These are phyloP conservation scores for Eimeria mitis DNA, from an alignment of 169 alveolate genomes.

Conservation along the genomic window DNA sequence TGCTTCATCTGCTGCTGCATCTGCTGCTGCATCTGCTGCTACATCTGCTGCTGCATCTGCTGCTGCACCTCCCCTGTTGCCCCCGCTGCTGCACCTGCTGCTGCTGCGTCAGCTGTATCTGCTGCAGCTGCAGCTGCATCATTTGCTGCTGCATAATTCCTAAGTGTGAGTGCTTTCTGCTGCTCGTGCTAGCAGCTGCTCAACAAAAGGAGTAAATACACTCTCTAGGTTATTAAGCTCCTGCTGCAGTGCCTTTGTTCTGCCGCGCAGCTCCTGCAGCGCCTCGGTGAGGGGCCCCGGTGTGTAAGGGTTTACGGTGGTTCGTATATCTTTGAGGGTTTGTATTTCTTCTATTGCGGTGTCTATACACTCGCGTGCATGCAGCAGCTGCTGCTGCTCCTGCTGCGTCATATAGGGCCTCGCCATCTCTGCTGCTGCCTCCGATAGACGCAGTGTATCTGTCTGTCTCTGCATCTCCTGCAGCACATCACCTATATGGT, in stretches of 20 bases:
- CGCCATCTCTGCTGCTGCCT: background rate
- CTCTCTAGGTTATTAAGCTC: background rate
- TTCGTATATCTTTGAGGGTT: background rate
- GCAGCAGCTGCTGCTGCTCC: conserved; percentile 17
- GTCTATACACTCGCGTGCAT: background rate
- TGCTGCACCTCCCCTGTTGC: too few relatives aligned
- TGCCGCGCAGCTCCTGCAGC: background rate
- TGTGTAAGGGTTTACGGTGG: background rate
- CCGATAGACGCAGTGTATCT: background rate
- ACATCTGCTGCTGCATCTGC: too few relatives aligned
- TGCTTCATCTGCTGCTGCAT: too few relatives aligned
- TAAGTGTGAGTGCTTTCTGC: too few relatives aligned
- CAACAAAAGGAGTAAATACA: background rate
- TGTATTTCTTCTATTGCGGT: background rate
- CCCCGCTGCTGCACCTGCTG: too few relatives aligned
- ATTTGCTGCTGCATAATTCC: background rate
- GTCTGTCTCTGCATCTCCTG: background rate
- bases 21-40: too few relatives aligned
- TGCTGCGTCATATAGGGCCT: background rate
- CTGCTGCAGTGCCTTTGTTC: background rate
- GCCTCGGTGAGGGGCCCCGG: background rate
- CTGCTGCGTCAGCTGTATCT: background rate
- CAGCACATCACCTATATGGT: background rate
- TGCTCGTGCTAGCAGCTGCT: background rate
- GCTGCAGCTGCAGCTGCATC: conserved; percentile 5